Evolutionary conservation across 257 asterid genomes (phyloP).

Genomic region (Osmanthus fragrans): DNA sequence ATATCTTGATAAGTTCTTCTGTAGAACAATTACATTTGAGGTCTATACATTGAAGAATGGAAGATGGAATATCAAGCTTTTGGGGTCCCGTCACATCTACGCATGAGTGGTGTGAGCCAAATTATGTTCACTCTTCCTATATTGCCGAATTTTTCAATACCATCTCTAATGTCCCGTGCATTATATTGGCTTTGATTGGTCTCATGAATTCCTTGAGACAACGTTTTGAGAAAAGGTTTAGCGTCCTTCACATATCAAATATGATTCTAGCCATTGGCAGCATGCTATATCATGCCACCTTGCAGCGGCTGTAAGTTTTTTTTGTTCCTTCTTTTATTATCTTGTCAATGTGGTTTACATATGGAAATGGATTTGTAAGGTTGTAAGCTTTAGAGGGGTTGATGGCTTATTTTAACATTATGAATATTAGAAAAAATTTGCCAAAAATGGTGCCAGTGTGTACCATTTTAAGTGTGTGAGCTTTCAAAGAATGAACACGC

Average conservation of each 20-base stretch:
- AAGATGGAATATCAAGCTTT: slow-evolving; percentile 65
- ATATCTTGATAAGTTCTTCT: slow-evolving; percentile 8
- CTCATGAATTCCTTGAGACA: slow-evolving; percentile 78
- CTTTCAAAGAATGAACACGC: neutral
- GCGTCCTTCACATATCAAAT: slow-evolving; percentile 87
- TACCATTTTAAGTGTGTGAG: neutral
- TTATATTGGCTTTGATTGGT: slow-evolving; percentile 78
- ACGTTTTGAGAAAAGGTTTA: slow-evolving; percentile 89
- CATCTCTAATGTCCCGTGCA: slow-evolving; percentile 72
- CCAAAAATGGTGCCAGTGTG: neutral
- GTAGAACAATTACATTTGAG: slow-evolving; percentile 10
- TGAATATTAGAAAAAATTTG: neutral
- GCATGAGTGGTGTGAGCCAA: slow-evolving; percentile 96
- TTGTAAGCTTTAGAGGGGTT: neutral
- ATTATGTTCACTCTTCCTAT: slow-evolving; percentile 82
- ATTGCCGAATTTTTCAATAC: slow-evolving; percentile 94
- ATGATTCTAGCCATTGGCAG: slow-evolving; percentile 90
- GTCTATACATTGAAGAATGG: slow-evolving; percentile 51
- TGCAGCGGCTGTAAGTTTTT: slow-evolving; percentile 79
- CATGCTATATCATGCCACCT: slow-evolving; percentile 84
- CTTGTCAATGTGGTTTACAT: slow-evolving; percentile 16
- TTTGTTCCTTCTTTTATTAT: neutral
- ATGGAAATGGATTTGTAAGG: slow-evolving; percentile 2
- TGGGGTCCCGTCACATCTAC: slow-evolving; percentile 98
- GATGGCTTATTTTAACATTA: neutral